Conservation (phyloP, 2,329 filamentous ascomycete genomes). For the Acephala macrosclerotiorum region DNA sequence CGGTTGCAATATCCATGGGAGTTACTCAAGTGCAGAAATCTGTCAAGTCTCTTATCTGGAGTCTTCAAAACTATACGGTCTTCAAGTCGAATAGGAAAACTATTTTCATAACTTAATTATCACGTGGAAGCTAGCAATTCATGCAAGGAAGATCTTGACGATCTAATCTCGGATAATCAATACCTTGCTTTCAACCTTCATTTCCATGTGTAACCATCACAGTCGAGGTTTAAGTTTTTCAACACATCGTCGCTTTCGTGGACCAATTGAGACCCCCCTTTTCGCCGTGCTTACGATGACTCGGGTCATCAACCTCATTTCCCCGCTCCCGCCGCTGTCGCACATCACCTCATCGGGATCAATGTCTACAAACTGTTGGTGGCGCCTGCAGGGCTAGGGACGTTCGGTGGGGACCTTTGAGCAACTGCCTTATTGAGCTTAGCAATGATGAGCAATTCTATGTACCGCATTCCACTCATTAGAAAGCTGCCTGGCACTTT, state of each 20-base stretch:
- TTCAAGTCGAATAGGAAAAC: too few species aligned
- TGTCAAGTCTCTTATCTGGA: too few species aligned
- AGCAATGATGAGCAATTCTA: constrained; percentile 5
- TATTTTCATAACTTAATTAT: neutral
- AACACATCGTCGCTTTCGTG: neutral
- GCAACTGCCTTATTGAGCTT: constrained; percentile 12
- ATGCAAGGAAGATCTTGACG: neutral
- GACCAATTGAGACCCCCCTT: neutral
- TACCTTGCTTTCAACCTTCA: neutral
- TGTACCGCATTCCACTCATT: constrained; percentile 5
- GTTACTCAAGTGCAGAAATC: too few species aligned
- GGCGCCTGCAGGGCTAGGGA: constrained; percentile 3
- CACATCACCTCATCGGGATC: neutral
- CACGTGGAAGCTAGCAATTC: neutral
- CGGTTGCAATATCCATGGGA: too few species aligned
- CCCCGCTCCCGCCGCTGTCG: constrained; percentile 3
- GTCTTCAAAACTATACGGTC: too few species aligned
- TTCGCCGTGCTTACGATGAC: neutral
- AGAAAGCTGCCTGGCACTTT: neutral
- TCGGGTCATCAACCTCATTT: constrained; percentile 1
- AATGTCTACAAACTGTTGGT: neutral
- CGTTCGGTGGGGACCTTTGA: neutral
- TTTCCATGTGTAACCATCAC: neutral
- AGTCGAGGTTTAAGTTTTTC: neutral
- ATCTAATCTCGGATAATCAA: neutral